Conservation (phyloP, 768 basidiomycete genomes). For the Tylopilus felleus region DNA sequence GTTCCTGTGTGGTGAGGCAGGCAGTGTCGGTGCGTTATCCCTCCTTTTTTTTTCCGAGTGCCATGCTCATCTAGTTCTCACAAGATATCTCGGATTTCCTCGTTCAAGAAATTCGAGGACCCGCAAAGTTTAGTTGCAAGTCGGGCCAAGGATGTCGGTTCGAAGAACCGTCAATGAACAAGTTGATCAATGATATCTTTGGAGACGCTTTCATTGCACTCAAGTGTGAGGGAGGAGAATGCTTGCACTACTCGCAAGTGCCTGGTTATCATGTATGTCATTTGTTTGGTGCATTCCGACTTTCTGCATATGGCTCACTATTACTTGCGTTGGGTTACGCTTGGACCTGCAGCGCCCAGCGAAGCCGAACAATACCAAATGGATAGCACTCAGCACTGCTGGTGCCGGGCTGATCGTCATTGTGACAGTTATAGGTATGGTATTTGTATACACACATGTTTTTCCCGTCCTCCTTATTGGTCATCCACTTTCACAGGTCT, state of each 20-base stretch:
- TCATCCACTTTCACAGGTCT: conserved; percentile 46
- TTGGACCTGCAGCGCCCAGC: conserved; percentile 52
- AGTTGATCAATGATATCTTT: conserved; percentile 89
- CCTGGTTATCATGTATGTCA: conserved; percentile 76
- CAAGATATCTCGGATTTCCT: conserved; percentile 91
- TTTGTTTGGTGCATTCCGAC: not conserved
- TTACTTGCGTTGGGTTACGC: not conserved
- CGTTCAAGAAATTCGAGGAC: conserved; percentile 84
- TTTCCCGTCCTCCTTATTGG: not conserved
- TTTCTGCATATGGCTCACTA: not conserved
- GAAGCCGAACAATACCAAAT: conserved; percentile 77
- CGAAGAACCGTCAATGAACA: conserved; percentile 96
- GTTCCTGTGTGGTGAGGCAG: conserved; percentile 95
- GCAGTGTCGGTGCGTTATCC: conserved; percentile 75
- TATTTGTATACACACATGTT: not conserved
- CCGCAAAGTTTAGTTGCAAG: conserved; percentile 80
- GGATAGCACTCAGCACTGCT: conserved; percentile 83
- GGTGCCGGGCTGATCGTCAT: conserved; percentile 75
- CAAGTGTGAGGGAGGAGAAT: conserved; percentile 86
- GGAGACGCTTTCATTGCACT: conserved; percentile 90
- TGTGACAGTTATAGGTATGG: conserved; percentile 56
- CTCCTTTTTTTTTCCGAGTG: not conserved
- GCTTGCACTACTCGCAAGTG: conserved; percentile 88
- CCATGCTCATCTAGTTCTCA: not conserved
- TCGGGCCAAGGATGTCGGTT: conserved; percentile 77